Conservation (phyloP, 495 filamentous ascomycete species). For the Talaromyces proteolyticus region DNA sequence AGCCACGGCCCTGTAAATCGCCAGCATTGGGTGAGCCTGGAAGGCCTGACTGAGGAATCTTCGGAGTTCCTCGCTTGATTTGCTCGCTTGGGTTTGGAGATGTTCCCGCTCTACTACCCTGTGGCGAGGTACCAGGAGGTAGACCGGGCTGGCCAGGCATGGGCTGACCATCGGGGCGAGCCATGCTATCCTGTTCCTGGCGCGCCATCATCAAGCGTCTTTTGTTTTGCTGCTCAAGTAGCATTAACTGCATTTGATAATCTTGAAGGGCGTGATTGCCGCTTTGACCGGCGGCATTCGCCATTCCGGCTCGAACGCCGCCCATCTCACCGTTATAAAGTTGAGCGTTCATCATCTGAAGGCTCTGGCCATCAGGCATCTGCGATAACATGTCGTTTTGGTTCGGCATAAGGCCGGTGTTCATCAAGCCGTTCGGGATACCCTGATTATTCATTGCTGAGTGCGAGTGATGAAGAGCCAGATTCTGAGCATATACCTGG, state of each 20-base stretch:
- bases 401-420: conserved; percentile 48
- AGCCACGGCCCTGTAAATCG: conserved; percentile 68
- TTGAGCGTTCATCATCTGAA: conserved; percentile 44
- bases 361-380: conserved; percentile 58
- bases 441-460: conserved; percentile 58
- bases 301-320: conserved; percentile 43
- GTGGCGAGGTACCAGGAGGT: conserved; percentile 71
- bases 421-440: conserved; percentile 63
- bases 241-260: conserved; percentile 99
- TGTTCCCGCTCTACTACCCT: conserved; percentile 70
- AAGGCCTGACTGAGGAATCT: conserved; percentile 66
- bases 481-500: conserved; percentile 77
- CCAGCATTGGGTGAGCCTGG: conserved; percentile 82
- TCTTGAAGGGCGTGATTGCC: conserved; percentile 95
- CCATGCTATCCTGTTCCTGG: conserved; percentile 84
- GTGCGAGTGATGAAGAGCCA: conserved; percentile 69
- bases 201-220: conserved; percentile 94
- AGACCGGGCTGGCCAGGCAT: conserved; percentile 49
- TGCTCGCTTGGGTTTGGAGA: conserved; percentile 88
- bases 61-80: conserved; percentile 86
- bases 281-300: conserved; percentile 43
- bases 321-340: conserved; percentile 63
- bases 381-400: conserved; percentile 78
- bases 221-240: conserved; percentile 98
- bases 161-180: conserved; percentile 52